Evolutionary conservation across 108 stramenopile species (phyloP).

Genomic region (Pseudonitzschia multiseries): DNA sequence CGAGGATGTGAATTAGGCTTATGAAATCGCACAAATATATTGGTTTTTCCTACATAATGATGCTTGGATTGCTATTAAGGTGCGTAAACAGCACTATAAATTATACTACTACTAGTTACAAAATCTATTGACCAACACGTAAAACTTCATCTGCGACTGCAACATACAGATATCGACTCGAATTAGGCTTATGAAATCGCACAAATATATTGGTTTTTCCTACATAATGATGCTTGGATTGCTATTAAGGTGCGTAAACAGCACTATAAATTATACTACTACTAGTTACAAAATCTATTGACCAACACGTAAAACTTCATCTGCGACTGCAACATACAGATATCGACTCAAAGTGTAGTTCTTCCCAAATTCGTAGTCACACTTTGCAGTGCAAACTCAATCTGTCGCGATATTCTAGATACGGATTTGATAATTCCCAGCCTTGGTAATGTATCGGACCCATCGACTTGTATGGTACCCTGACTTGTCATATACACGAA

Average conservation of each 20-base stretch:
- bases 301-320: not conserved
- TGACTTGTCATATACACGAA: slow-evolving; percentile 97
- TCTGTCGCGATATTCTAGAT: slow-evolving; percentile 58
- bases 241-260: too few relatives aligned
- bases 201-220: too few relatives aligned
- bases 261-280: slow-evolving; percentile 1
- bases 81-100: not conserved
- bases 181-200: too few relatives aligned
- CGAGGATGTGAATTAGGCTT: too few relatives aligned
- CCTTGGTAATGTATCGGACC: slow-evolving; percentile 98
- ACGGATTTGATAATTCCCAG: slow-evolving; percentile 94
- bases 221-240: too few relatives aligned
- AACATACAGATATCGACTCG: not conserved
- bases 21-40: too few relatives aligned
- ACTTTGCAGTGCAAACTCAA: not conserved
- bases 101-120: slow-evolving; percentile 5
- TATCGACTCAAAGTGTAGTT: not conserved
- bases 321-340: not conserved
- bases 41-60: too few relatives aligned
- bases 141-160: not conserved
- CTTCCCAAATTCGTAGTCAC: not conserved
- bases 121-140: slow-evolving; percentile 3
- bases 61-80: too few relatives aligned
- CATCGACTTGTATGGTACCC: slow-evolving; percentile 96
- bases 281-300: slow-evolving; percentile 1